Evolutionary conservation across 352 stramenopile species (phyloP), one percentile per base, ranked within the genome.

Genomic region (Phytophthora pluvialis): DNA sequence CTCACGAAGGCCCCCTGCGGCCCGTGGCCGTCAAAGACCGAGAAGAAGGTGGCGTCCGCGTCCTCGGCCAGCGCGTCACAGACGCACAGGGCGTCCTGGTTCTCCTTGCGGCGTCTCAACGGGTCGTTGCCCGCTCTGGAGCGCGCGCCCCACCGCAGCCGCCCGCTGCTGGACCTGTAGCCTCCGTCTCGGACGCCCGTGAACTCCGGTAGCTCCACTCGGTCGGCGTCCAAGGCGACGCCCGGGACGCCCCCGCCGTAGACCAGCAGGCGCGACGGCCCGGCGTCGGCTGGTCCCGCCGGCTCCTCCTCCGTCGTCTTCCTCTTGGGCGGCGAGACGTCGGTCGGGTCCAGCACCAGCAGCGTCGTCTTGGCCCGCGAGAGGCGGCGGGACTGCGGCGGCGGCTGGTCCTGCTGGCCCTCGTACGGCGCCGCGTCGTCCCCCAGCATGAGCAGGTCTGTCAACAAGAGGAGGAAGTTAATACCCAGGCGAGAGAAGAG

Each of bases 81-180:
- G 15, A 94, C 72, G 36, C 75, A 90, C 33, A 94, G 81, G 25
- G 71, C 77, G 67, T 94, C 86, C 61, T 94, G 86, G 65, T 94
- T 94, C 66, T 94, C 83, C 43, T 94, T 94, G 3, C 86, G 78
- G n/a, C 86, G 80, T n/a, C 79, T 69, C 58, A 94, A 53, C 11
- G 82, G 75, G 58, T 94, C 86, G 59, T 89, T 90, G 29, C 86
- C 86, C 18, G 86, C 83, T 46, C 86, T 75, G 5, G 69, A 85
- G 35, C 77, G 68, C 21, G 63, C 57, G 16, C 86, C 86, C 86
- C 86, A 94, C 5, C 57, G 63, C 21, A 93, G 60, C n/a, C 72
- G 55, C 0, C 73, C 65, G 36, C 67, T 85, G 3, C 59, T 9
- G 0, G 86, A 88, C 58, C 67, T 64, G 63, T 86, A 87, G 15